Evolutionary conservation across 2,329 filamentous ascomycete species (phyloP).

Genomic region (Alternaria metachromatica): DNA sequence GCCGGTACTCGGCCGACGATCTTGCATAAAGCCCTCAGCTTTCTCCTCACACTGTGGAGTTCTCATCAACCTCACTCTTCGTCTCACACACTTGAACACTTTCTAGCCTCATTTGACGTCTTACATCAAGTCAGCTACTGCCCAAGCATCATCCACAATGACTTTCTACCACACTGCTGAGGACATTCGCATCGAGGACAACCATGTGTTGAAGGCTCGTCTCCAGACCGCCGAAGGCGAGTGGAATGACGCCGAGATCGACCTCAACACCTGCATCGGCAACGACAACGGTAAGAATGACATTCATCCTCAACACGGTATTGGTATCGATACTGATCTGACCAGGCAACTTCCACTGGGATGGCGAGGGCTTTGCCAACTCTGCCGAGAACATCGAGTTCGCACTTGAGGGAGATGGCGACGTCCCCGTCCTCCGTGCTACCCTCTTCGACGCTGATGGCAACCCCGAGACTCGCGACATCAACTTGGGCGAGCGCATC

Average conservation of each 20-base stretch:
- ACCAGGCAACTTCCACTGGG: conserved; percentile 56
- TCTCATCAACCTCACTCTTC: neutral
- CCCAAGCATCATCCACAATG: conserved; percentile 21
- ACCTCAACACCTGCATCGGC: conserved; percentile 60
- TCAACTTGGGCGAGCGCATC: conserved; percentile 65
- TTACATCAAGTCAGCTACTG: neutral
- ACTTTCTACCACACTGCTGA: conserved; percentile 58
- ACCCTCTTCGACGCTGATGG: conserved; percentile 54
- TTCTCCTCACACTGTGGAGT: neutral
- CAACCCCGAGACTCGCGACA: conserved; percentile 51
- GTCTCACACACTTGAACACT: neutral
- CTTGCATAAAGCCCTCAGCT: conserved; percentile 15
- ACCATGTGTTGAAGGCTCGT: conserved; percentile 56
- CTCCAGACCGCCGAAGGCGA: conserved; percentile 55
- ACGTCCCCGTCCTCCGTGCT: conserved; percentile 62
- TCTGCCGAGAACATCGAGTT: conserved; percentile 58
- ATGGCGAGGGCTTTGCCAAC: conserved; percentile 54
- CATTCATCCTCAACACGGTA: no score
- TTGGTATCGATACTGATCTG: neutral
- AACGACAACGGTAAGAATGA: conserved; percentile 57
- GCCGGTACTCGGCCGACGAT: neutral
- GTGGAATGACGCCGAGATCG: conserved; percentile 53
- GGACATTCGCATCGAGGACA: conserved; percentile 58
- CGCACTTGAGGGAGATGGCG: conserved; percentile 58
- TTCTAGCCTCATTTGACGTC: neutral